phyloP scores from a whole-genome alignment of 345 rosid genomes.

The Excoecaria agallocha region DNA sequence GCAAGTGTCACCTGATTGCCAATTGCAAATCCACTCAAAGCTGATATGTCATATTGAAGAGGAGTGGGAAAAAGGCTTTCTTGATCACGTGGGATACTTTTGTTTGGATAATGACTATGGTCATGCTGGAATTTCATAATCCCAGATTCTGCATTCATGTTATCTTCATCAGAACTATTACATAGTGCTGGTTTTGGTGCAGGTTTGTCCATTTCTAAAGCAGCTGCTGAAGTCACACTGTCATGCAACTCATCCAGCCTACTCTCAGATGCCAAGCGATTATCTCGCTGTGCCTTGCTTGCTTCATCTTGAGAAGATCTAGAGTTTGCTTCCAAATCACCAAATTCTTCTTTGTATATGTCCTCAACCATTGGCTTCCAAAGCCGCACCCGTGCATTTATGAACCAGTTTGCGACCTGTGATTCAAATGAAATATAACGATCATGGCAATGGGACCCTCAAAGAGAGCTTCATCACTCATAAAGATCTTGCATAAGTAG shows the following conservation, averaged over 20 bases:
- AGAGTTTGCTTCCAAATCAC: conserved; percentile 52
- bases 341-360: conserved; percentile 87
- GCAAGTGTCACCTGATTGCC: conserved; percentile 63
- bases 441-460: neutral
- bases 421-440: conserved; percentile 3
- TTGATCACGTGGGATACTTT: conserved; percentile 1
- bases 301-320: conserved; percentile 58
- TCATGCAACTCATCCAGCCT: conserved; percentile 40
- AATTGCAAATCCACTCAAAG: conserved; percentile 40
- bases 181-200: neutral
- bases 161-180: neutral
- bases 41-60: conserved; percentile 39
- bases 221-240: conserved; percentile 33
- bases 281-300: conserved; percentile 38
- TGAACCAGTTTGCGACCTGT: conserved; percentile 94
- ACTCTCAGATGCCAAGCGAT: conserved; percentile 26
- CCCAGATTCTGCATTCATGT: neutral
- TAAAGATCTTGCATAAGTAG: neutral
- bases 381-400: conserved; percentile 89
- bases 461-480: neutral
- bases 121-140: conserved; percentile 1
- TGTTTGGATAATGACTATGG: neutral
- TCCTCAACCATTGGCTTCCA: conserved; percentile 99
- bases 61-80: conserved; percentile 36
- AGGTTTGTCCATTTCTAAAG: conserved; percentile 6